phyloP scores from a whole-genome alignment of 1,139 yeast genomes.

The Yamadazyma atlantica region DNA sequence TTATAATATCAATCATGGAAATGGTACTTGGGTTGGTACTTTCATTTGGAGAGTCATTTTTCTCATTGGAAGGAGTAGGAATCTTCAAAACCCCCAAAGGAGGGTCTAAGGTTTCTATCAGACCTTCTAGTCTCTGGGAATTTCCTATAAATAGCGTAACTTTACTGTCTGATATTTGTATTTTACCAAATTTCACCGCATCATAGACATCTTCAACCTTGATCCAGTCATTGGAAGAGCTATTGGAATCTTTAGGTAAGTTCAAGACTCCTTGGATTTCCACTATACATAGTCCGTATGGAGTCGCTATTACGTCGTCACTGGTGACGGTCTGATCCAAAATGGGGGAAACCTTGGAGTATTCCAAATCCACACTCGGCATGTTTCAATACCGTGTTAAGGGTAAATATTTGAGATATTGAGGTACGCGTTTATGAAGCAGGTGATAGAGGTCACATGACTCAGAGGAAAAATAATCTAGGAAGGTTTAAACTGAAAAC shows the following conservation, averaged over 20 bases:
- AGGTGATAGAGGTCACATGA: background rate
- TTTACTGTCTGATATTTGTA: conserved; percentile 49
- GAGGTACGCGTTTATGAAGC: background rate
- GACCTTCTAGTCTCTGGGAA: conserved; percentile 65
- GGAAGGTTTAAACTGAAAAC: background rate
- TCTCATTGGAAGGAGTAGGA: conserved; percentile 16
- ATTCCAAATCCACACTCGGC: conserved; percentile 31
- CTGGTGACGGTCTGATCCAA: conserved; percentile 14
- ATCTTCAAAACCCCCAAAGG: conserved; percentile 59
- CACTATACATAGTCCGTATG: conserved; percentile 55
- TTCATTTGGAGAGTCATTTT: conserved; percentile 34
- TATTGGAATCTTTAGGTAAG: conserved; percentile 48
- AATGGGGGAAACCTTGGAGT: conserved; percentile 23
- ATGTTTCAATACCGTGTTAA: conserved; percentile 12
- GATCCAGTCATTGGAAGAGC: conserved; percentile 29
- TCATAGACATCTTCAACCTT: conserved; percentile 38
- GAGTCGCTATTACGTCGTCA: conserved; percentile 42
- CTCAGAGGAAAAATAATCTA: too few relatives aligned
- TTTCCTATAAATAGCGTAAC: conserved; percentile 64
- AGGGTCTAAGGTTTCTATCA: conserved; percentile 51
- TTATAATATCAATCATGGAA: conserved; percentile 54
- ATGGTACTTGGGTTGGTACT: too few relatives aligned
- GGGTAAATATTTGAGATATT: background rate
- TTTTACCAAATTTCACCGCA: conserved; percentile 59
- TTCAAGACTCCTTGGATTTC: conserved; percentile 75